Base-by-base conservation (phyloP, 495 filamentous ascomycete species). In the Hypoxylon perforatum region DNA sequence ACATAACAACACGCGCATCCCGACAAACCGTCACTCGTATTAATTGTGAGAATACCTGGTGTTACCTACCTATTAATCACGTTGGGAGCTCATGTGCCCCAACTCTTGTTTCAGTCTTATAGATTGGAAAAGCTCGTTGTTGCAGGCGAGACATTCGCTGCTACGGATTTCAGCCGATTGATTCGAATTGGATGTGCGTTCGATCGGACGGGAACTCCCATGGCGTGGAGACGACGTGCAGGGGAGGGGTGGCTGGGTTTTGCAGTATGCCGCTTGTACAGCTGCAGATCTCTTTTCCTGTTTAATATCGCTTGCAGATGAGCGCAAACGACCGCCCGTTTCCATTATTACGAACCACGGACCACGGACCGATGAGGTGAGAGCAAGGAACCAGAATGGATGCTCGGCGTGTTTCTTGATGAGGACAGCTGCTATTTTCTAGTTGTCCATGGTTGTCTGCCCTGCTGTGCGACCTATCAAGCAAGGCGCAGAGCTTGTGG, bases 401-500 rank as follows among this genome's bases (percentile, higher is more conserved):
- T 25, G n/a, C 19, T 35, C 23, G 18, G 50, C 42, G 18, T 33
- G n/a, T 33, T 33, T 36, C 28, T n/a, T n/a, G n/a, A n/a, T n/a
- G 44, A 19, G 59, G 19, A 22, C 33, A 57, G 22, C 14, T 4
- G 62, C 25, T 44, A 30, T 38, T 38, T 36, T 22, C 33, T 49
- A 67, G 18, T 51, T 25, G 50, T 7, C 36, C 38, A 55, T 45
- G n/a, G 14, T 18, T n/a, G 44, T 30, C 22, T 17, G n/a, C 42
- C 10, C 19, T 38, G 33, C 45, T 28, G 36, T 57, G 45, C 10
- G 28, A 69, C 66, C 19, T 47, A 42, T 53, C 45, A n/a, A 61
- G 51, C 61, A 55, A 60, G 66, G 66, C 66, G 61, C 66, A 69
- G 56, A 57, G 19, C 49, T 9, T 41, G 45, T 50, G 58, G 49